Percentiles rank a stretch among this genome's conserved stretches.
These are phyloP conservation scores for Leccinum brunneo-olivaceum DNA, from an alignment of 1,284 basidiomycete species.

Conservation along the genomic window DNA sequence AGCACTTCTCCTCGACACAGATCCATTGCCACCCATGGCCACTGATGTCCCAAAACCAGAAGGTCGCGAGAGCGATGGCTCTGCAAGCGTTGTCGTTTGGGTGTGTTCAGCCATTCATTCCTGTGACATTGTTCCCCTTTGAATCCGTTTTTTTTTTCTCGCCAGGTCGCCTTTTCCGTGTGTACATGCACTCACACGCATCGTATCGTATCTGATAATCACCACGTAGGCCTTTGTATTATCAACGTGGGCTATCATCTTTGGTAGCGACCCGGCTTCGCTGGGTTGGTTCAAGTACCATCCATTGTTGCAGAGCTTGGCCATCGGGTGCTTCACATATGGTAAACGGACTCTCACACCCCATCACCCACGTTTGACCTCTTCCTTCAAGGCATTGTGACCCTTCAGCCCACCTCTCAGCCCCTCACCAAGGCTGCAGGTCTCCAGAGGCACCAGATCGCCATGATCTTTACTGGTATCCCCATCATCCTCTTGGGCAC, in stretches of 20 bases:
- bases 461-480: conserved; percentile 46
- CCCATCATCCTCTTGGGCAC: conserved; percentile 52
- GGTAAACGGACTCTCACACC: conserved; percentile 38
- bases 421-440: conserved; percentile 61
- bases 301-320: conserved; percentile 53
- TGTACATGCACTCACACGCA: not conserved
- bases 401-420: conserved; percentile 65
- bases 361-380: not conserved
- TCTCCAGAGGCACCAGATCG: conserved; percentile 56
- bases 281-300: conserved; percentile 62
- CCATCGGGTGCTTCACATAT: conserved; percentile 44
- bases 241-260: conserved; percentile 50
- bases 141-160: not conserved
- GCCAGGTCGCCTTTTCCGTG: not conserved
- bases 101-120: conserved; percentile 10
- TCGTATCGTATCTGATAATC: conserved; percentile 9
- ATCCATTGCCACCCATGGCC: conserved; percentile 11
- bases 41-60: conserved; percentile 20
- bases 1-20: conserved; percentile 4
- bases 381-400: not conserved
- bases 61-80: conserved; percentile 17
- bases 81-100: conserved; percentile 17
- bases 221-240: conserved; percentile 40
- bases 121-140: not conserved
- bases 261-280: conserved; percentile 38